Evolutionary conservation across 345 rosid species (phyloP).

Genomic region (Geranium brycei): DNA sequence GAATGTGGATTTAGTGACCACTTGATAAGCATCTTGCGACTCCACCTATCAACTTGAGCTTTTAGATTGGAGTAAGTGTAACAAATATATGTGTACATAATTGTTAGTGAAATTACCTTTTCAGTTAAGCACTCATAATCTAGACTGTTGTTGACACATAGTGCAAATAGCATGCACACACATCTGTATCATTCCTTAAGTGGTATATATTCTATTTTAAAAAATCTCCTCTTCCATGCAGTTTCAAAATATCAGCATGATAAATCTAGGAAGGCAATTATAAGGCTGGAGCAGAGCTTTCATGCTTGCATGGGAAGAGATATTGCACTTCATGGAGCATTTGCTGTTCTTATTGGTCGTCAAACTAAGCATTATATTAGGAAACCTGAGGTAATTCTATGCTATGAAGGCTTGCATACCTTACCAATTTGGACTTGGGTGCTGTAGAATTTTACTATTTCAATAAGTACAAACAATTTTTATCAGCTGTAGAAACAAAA

Average conservation of each 20-base stretch:
- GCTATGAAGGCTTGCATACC: neutral
- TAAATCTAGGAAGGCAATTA: conserved; percentile 42
- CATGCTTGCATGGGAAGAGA: conserved; percentile 61
- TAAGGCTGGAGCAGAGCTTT: conserved; percentile 69
- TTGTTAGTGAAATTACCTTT: neutral
- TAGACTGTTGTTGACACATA: neutral
- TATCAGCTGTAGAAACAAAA: neutral
- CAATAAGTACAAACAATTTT: neutral
- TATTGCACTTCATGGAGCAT: conserved; percentile 59
- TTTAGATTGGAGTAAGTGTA: no score
- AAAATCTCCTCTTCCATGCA: conserved; percentile 17
- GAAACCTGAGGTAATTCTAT: conserved; percentile 53
- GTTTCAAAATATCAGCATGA: conserved; percentile 57
- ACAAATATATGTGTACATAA: neutral
- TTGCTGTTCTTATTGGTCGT: conserved; percentile 59
- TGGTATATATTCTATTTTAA: neutral
- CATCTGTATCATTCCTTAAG: neutral
- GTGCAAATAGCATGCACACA: neutral
- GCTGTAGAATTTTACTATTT: no score
- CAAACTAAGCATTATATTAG: conserved; percentile 67
- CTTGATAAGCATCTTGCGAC: no score
- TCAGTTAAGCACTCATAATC: neutral
- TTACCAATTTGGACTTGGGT: neutral
- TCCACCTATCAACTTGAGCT: no score
- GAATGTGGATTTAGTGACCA: no score